These are phyloP conservation scores for Phalaenopsis aphrodite DNA, from an alignment of 106 monocot species.

Conservation along the genomic window DNA sequence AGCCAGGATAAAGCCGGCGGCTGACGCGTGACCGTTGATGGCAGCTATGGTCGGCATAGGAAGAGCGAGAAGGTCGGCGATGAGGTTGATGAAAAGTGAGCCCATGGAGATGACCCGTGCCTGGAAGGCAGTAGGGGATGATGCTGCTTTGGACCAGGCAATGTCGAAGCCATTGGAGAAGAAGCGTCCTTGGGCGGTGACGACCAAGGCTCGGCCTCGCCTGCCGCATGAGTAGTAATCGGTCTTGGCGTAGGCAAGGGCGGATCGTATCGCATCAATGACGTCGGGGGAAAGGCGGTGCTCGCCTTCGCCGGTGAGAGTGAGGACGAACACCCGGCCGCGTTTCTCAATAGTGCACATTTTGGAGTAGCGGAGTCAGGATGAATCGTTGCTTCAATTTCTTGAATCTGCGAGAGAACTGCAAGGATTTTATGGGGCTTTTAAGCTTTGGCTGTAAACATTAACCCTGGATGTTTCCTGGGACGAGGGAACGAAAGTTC, in stretches of 20 bases:
- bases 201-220: conserved; percentile 40
- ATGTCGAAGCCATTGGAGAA: conserved; percentile 87
- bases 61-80: conserved; percentile 17
- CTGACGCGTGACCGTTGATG: conserved; percentile 72
- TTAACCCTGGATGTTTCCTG: too few species aligned
- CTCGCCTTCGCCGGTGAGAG: conserved; percentile 59
- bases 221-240: conserved; percentile 9
- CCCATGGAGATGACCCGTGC: conserved; percentile 16
- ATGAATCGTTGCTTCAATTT: too few species aligned
- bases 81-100: conserved; percentile 5
- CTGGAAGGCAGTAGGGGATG: conserved; percentile 7
- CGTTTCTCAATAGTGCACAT: too few species aligned
- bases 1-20: conserved; percentile 52
- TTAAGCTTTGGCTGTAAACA: too few species aligned
- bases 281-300: conserved; percentile 57
- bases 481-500: too few species aligned
- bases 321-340: conserved; percentile 40
- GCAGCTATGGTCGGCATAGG: conserved; percentile 82
- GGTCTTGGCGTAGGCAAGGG: conserved; percentile 24
- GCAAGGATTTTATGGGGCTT: too few species aligned
- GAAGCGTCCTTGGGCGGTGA: conserved; percentile 64
- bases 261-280: conserved; percentile 16
- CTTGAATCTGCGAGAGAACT: too few species aligned
- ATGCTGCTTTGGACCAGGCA: conserved; percentile 30
- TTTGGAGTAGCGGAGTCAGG: too few species aligned